Percentiles rank a stretch among this genome's conserved stretches.
Conservation (phyloP, 441 rosid species). For the Erodium chrysanthum region DNA sequence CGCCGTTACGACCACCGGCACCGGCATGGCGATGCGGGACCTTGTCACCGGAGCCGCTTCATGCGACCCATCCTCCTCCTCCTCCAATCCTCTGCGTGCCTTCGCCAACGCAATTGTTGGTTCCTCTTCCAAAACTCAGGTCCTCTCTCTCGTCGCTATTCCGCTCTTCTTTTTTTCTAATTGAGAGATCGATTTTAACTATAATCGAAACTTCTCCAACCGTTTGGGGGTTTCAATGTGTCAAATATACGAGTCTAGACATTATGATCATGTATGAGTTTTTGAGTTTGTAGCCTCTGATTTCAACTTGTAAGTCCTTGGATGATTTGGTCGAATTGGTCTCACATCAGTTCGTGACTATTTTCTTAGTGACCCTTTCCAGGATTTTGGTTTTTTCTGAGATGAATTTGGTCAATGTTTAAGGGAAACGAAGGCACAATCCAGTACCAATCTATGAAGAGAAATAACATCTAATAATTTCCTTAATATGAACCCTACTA, state of each 20-base stretch:
- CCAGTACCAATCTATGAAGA: not conserved
- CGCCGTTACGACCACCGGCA: not conserved
- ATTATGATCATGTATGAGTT: not conserved
- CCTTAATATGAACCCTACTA: not conserved
- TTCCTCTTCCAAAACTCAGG: constrained; percentile 88
- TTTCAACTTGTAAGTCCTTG: not conserved
- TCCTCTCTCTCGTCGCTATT: constrained; percentile 6
- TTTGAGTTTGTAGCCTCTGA: not conserved
- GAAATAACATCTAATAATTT: not conserved
- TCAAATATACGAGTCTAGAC: not conserved
- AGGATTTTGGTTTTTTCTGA: not conserved
- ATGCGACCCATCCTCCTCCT: constrained; percentile 79
- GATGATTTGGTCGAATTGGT: not conserved
- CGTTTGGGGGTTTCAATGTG: too few species aligned
- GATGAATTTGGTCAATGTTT: not conserved
- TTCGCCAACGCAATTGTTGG: constrained; percentile 80
- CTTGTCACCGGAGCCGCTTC: constrained; percentile 82
- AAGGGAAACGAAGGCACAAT: not conserved
- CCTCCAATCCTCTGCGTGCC: constrained; percentile 87
- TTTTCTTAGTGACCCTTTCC: not conserved
- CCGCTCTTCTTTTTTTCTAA: not conserved
- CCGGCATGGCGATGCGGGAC: constrained; percentile 82
- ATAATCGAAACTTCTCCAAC: not conserved
- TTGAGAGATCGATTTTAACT: not conserved
- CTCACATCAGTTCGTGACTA: not conserved